Percentiles rank a stretch among this genome's conserved stretches.
These are phyloP conservation scores for Colletotrichum tanaceti DNA, from an alignment of 2,329 filamentous ascomycete species.

Conservation along the genomic window DNA sequence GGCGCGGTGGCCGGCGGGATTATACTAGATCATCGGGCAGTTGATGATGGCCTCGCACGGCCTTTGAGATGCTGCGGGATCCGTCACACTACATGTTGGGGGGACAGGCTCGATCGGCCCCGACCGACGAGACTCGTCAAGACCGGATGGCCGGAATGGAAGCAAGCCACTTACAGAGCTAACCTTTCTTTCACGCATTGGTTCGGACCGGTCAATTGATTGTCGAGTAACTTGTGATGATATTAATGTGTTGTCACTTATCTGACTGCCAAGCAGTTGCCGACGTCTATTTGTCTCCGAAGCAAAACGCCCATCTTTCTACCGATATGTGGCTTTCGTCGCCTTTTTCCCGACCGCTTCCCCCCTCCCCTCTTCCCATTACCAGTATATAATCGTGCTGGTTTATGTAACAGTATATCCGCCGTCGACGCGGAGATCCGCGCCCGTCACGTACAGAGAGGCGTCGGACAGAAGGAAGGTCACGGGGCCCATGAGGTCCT, in stretches of 20 bases:
- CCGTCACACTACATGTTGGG: neutral
- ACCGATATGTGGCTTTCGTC: conserved; percentile 4
- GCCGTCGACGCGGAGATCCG: conserved; percentile 84
- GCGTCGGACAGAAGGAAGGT: conserved; percentile 87
- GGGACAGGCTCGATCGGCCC: neutral
- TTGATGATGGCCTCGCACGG: neutral
- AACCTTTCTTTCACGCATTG: neutral
- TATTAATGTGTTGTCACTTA: neutral
- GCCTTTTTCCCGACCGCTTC: neutral
- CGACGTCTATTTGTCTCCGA: neutral
- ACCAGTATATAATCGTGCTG: neutral
- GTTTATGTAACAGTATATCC: conserved; percentile 84
- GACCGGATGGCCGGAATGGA: neutral
- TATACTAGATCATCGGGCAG: too few relatives aligned
- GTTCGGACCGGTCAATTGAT: neutral
- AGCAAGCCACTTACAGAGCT: neutral
- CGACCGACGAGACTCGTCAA: neutral
- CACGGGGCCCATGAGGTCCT: conserved; percentile 93
- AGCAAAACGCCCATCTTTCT: conserved; percentile 6
- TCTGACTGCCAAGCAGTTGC: neutral
- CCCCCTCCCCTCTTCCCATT: neutral
- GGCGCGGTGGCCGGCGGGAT: too few relatives aligned
- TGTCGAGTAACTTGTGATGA: neutral
- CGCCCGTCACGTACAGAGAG: conserved; percentile 76
- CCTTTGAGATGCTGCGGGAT: neutral